Conservation (phyloP, 352 stramenopile species). For the Phytopythium boreale region DNA sequence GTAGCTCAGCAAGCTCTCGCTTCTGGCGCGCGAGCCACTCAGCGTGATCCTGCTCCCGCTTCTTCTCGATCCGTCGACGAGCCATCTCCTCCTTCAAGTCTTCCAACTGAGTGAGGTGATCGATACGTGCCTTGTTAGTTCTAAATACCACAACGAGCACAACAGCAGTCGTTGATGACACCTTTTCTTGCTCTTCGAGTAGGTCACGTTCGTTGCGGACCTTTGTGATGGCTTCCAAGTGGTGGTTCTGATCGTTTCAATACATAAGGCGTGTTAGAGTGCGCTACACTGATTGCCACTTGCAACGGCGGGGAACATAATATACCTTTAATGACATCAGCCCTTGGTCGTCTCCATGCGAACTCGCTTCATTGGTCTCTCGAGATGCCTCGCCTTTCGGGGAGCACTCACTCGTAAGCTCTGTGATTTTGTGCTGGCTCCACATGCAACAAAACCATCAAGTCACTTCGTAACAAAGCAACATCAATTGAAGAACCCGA, state of each 20-base stretch:
- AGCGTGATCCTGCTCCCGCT: constrained; percentile 39
- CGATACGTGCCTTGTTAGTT: neutral
- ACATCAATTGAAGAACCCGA: neutral
- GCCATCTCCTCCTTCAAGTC: constrained; percentile 44
- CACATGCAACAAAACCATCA: constrained; percentile 3
- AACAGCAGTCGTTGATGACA: neutral
- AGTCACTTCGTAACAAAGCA: neutral
- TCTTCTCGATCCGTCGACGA: constrained; percentile 38
- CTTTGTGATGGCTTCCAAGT: constrained; percentile 40
- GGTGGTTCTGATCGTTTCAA: constrained; percentile 20
- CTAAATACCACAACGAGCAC: neutral
- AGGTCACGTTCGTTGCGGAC: constrained; percentile 53
- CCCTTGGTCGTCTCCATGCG: constrained; percentile 19
- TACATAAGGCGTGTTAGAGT: neutral
- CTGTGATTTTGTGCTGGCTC: constrained; percentile 31
- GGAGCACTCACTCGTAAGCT: constrained; percentile 7
- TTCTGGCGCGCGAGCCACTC: constrained; percentile 55
- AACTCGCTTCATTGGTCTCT: neutral
- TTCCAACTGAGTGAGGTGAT: constrained; percentile 26
- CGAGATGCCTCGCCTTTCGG: neutral
- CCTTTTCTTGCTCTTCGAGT: constrained; percentile 61
- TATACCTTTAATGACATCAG: constrained; percentile 42
- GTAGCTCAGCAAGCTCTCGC: constrained; percentile 35
- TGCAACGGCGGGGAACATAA: neutral
- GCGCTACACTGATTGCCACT: neutral